Evolutionary conservation across 495 filamentous ascomycete genomes (phyloP), one percentile per base, ranked within the genome.

Genomic region (Neurospora discreta): DNA sequence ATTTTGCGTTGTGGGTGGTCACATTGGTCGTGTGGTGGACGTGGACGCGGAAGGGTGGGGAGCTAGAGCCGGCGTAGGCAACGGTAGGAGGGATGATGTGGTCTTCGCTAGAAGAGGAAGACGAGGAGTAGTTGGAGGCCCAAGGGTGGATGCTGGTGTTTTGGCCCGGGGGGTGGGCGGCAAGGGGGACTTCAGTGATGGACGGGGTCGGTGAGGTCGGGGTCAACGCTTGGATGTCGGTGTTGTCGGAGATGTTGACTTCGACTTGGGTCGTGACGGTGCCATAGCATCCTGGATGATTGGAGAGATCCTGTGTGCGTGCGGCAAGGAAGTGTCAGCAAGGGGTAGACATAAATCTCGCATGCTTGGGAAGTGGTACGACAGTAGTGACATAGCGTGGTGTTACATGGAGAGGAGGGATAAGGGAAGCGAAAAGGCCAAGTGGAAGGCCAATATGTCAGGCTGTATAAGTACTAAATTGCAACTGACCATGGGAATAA

Each of bases 261-360:
- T 78, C 79, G 13, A 82, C 78, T 39, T 82, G 79, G 71, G 80
- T 82, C 3, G 79, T 81, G 2, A 81, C 79, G 11, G 77, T 82
- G 33, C 76, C 78, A 46, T 81, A 82, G 70, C 30, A 71, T 33
- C 71, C 52, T 15, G 68, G 74, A 39, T 69, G 73, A 9, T 46
- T 72, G 70, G 46, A 67, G 41, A 69, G 69, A 39, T 69, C 42
- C 46, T 68, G 41, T 26, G 18, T 33, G 20, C 36, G 20, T 23
- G 46, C 71, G 68, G 73, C 52, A 43, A 44, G 18, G 36, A 69
- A 38, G 38, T 42, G 69, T 68, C 39, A 71, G 60, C 39, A 20
- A 15, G n/a, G 68, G 39, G 33, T 39, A n/a, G 15, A 67, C 36
- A 38, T 20, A 65, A 33, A 73, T 39, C 15, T n/a, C 20, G 41